These are phyloP conservation scores for Botrytis cinerea DNA, from an alignment of 2,329 filamentous ascomycete genomes.

Conservation along the genomic window DNA sequence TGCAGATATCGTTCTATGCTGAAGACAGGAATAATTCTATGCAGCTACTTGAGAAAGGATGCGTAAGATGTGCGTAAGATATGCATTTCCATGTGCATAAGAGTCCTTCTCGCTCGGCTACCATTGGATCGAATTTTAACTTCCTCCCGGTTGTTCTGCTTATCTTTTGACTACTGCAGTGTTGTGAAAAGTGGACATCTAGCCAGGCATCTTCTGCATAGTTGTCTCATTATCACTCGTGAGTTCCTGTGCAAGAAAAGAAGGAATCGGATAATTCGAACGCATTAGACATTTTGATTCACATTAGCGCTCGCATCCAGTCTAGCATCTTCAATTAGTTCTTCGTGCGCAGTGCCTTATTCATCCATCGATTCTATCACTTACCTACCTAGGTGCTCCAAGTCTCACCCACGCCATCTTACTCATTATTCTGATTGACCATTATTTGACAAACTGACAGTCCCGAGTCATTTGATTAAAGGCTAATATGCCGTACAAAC, in stretches of 20 bases:
- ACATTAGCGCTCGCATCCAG: conserved; percentile 1
- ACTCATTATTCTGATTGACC: conserved; percentile 3
- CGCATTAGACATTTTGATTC: conserved; percentile 1
- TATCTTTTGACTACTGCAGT: neutral
- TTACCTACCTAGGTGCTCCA: conserved; percentile 2
- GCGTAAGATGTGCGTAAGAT: conserved; percentile 6
- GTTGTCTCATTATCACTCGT: neutral
- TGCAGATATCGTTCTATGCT: conserved; percentile 16
- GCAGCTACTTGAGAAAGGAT: neutral
- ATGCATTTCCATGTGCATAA: neutral
- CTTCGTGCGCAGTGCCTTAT: neutral
- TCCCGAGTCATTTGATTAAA: conserved; percentile 15
- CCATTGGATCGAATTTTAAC: neutral
- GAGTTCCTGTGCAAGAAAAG: neutral
- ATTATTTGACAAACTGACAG: conserved; percentile 5
- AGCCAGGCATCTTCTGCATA: neutral
- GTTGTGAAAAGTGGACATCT: conserved; percentile 4
- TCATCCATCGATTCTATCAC: neutral
- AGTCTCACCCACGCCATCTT: conserved; percentile 4
- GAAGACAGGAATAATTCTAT: conserved; percentile 13
- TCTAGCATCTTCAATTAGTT: neutral
- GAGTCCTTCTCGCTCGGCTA: conserved; percentile 8
- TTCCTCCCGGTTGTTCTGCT: neutral
- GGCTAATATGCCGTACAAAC: neutral
- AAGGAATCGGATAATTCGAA: neutral